These are phyloP conservation scores for Priceomyces haplophilus DNA, from an alignment of 805 yeast genomes.

Conservation along the genomic window DNA sequence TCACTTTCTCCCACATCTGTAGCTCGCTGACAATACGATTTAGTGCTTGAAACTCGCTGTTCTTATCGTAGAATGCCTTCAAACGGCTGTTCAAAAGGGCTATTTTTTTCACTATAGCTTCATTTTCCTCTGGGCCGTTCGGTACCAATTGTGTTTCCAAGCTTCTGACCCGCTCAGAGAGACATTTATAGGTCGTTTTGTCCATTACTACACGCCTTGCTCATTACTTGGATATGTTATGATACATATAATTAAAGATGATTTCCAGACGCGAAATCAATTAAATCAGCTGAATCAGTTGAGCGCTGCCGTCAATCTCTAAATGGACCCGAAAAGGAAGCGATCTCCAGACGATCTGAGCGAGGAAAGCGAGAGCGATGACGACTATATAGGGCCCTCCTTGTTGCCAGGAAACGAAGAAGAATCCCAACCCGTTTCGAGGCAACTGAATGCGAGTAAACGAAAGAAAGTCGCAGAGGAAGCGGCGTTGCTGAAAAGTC, in stretches of 20 bases:
- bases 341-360: constrained; percentile 3
- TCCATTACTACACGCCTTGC: constrained; percentile 7
- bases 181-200: neutral
- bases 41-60: constrained; percentile 19
- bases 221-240: too few species aligned
- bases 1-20: constrained; percentile 14
- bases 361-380: constrained; percentile 7
- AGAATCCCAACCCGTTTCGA: neutral
- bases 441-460: neutral
- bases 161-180: neutral
- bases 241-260: too few species aligned
- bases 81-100: constrained; percentile 12
- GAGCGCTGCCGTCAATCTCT: too few species aligned
- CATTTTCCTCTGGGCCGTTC: neutral
- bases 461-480: neutral
- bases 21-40: constrained; percentile 17
- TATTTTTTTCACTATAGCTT: constrained; percentile 14
- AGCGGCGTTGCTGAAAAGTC: neutral
- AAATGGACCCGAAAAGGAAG: constrained; percentile 6
- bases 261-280: too few species aligned
- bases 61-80: constrained; percentile 11
- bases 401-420: constrained; percentile 1
- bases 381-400: constrained; percentile 9
- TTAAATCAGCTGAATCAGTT: too few species aligned
- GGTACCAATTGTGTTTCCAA: constrained; percentile 4